Conservation (phyloP, 108 stramenopile species). For the Nannochloropsis oceanica region DNA sequence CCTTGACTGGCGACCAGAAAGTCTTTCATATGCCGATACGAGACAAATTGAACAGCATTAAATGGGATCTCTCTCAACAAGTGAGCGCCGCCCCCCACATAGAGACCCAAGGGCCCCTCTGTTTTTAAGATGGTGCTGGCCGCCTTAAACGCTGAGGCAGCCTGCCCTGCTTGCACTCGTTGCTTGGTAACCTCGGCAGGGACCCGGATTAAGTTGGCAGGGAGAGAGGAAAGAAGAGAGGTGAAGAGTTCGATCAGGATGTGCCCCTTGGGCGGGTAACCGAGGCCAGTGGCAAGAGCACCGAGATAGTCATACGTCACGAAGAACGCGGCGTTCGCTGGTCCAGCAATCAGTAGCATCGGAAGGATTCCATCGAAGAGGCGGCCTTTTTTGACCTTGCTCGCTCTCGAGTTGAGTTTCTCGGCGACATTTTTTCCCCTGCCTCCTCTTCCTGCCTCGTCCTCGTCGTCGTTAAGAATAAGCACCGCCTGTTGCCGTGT, state of each 20-base stretch:
- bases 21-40: conserved; percentile 7
- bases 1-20: neutral
- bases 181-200: conserved; percentile 37
- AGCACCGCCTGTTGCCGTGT: conserved; percentile 18
- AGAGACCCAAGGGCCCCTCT: conserved; percentile 19
- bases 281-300: neutral
- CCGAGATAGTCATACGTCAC: conserved; percentile 9
- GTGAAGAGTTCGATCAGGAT: conserved; percentile 13
- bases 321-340: conserved; percentile 28
- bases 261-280: neutral
- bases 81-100: conserved; percentile 27
- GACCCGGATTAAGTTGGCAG: conserved; percentile 24
- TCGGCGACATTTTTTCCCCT: neutral
- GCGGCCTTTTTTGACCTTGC: neutral
- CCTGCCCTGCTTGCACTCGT: conserved; percentile 21
- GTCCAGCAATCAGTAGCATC: conserved; percentile 17
- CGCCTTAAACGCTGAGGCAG: neutral
- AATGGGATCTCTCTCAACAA: conserved; percentile 30
- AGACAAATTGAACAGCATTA: conserved; percentile 31
- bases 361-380: conserved; percentile 21
- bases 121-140: conserved; percentile 6
- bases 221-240: conserved; percentile 22
- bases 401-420: neutral
- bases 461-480: neutral
- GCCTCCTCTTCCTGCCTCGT: neutral